A percentile compares a stretch with the other conserved stretches of the same genome.
Evolutionary conservation across 768 basidiomycete genomes (phyloP).

Genomic region (Fistulinella prunicolor): DNA sequence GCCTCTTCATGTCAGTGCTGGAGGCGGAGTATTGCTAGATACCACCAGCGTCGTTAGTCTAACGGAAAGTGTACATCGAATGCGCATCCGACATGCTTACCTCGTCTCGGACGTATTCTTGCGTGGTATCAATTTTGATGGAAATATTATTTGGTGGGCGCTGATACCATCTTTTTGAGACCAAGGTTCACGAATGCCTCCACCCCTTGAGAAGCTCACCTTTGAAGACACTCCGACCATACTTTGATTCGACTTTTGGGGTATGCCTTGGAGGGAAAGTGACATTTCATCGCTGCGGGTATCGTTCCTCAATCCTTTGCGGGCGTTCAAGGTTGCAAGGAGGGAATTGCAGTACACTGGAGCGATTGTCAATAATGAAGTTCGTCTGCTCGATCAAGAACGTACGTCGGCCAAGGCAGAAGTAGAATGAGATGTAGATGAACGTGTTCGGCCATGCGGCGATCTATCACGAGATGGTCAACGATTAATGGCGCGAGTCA

Average conservation of each 20-base stretch:
- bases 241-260: constrained; percentile 22
- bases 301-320: constrained; percentile 43
- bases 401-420: constrained; percentile 60
- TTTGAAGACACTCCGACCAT: constrained; percentile 9
- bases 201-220: constrained; percentile 10
- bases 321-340: constrained; percentile 58
- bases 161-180: constrained; percentile 11
- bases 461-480: constrained; percentile 38
- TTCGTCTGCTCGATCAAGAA: constrained; percentile 1
- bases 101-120: constrained; percentile 50
- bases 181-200: neutral
- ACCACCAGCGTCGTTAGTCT: neutral
- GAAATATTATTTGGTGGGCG: constrained; percentile 49
- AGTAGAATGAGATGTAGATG: constrained; percentile 63
- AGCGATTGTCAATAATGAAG: neutral
- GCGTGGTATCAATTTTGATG: constrained; percentile 65
- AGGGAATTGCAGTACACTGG: constrained; percentile 62
- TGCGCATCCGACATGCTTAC: constrained; percentile 11
- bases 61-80: neutral
- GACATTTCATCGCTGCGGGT: constrained; percentile 29
- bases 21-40: constrained; percentile 23
- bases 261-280: constrained; percentile 29
- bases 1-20: constrained; percentile 16
- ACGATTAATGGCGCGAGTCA: neutral
- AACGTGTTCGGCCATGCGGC: constrained; percentile 49